Base-by-base conservation (phyloP, 2,329 filamentous ascomycete genomes). In the Fusarium sp. region DNA sequence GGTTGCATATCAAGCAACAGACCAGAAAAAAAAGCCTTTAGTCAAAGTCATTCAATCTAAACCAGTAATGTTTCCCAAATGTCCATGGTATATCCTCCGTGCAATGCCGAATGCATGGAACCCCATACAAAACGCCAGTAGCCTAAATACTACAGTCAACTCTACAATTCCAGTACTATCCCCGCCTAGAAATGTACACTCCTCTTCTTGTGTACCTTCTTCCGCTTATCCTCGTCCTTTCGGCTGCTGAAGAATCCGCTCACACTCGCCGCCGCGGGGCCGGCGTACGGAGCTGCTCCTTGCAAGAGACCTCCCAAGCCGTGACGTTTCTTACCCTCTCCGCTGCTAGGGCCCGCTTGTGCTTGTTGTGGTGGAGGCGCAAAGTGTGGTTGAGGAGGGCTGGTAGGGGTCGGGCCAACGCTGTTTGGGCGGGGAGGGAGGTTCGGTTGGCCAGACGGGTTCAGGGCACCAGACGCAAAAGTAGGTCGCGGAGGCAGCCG, bases 361-460 rank as follows among this genome's bases (percentile, higher is more conserved):
- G 67, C 30, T 23, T 75, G 65, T n/a, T 71, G 62, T 44, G 72
- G 71, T 8, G 72, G 69, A n/a, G 75, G 66, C 46, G 71, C 54
- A 57, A 75, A 73, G 54, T 68, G 66, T 34, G 65, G 65, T 30
- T 75, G 64, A 15, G 68, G 62, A 2, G 60, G 67, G 37, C 65
- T 60, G 46, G 55, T 71, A 6, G 71, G 74, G 52, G 72, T 70
- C 6, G 86, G 84, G 1, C 83, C 86, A 11, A 82, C 83, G 65
- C 86, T 89, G 39, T 80, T 72, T 1, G 87, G 87, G n/a, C 86
- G 77, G 0, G 81, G 79, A 1, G 85, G 85, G 23, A 71, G 71
- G 2, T 70, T 65, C 10, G 80, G 79, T 31, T 79, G 71, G 58
- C 60, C 34, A 55, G 47, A 28, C 27, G 39, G 63, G 57, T 54